Percentiles rank a stretch among this genome's conserved stretches.
phyloP scores from a whole-genome alignment of 352 stramenopile species.

The Globisporangium lucens region DNA sequence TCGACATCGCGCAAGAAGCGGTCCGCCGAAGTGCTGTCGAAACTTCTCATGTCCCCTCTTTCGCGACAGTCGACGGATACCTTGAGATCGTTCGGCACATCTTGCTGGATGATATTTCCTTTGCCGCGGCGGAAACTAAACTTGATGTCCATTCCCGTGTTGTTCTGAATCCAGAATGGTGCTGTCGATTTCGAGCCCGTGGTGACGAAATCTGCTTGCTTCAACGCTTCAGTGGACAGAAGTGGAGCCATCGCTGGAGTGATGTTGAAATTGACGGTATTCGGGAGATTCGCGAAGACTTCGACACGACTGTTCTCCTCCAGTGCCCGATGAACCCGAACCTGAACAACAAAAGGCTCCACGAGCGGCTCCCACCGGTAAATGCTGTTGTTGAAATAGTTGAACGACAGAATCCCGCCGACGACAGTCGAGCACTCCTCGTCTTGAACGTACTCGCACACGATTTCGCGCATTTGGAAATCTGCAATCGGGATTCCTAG shows the following conservation, averaged over 20 bases:
- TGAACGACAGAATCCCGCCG: conserved; percentile 75
- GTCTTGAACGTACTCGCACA: conserved; percentile 86
- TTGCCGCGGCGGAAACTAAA: conserved; percentile 85
- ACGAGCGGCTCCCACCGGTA: conserved; percentile 87
- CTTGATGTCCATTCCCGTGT: conserved; percentile 75
- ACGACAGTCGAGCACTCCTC: conserved; percentile 80
- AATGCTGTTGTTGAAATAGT: conserved; percentile 92
- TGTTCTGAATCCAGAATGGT: conserved; percentile 90
- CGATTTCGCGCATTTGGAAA: conserved; percentile 84
- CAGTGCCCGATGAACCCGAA: conserved; percentile 64
- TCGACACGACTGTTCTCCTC: conserved; percentile 74
- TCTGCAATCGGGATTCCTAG: conserved; percentile 84
- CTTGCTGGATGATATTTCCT: conserved; percentile 76
- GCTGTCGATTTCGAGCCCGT: conserved; percentile 82
- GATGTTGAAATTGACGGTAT: conserved; percentile 86
- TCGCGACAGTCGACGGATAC: conserved; percentile 85
- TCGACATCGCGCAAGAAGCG: conserved; percentile 71
- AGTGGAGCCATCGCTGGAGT: conserved; percentile 85
- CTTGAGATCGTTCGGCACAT: conserved; percentile 57
- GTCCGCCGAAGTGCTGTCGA: conserved; percentile 79
- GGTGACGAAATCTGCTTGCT: conserved; percentile 84
- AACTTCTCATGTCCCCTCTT: conserved; percentile 84
- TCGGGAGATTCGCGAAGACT: conserved; percentile 79
- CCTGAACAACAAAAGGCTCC: conserved; percentile 79
- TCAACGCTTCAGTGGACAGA: conserved; percentile 73